Base-by-base conservation (phyloP, 2,329 filamentous ascomycete species). In the Chaetomium sp. region DNA sequence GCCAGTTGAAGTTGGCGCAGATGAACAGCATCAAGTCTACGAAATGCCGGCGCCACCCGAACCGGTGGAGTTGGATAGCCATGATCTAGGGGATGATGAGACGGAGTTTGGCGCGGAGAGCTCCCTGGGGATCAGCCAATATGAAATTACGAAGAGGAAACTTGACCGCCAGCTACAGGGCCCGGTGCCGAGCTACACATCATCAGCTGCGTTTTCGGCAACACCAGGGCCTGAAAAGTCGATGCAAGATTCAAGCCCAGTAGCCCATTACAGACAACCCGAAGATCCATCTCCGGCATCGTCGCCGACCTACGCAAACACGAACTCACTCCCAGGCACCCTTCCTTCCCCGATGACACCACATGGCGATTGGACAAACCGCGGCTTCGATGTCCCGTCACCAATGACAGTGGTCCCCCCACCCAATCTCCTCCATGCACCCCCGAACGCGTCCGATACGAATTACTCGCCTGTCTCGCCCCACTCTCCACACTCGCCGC, bases 131-230 rank as follows among this genome's bases (percentile, higher is more conserved):
- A 14, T 77, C 38, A 76, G 71, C 43, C 70, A 75, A 1, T 84
- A 83, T 57, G 79, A 84, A 55, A 61, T 73, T 10, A 76, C 76
- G 0, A 70, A 74, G 57, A 71, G 73, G 55, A 82, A 79, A 64
- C 63, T 82, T 35, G 76, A 79, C 12, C 71, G 73, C 47, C 77
- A 80, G 56, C 71, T 79, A 34, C 74, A 76, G 58, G 76, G 78
- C 0, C 75, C 76, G 1, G 73, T 77, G 5, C 76, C 78, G 4
- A 72, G 72, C 7, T 80, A 80, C 61, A 70, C 70, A 0, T 76
- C 56, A 3, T 53, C 56, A 7, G 50, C 32, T 3, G 14, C 43
- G 4, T n/a, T 47, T 8, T 37, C 76, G n/a, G 70, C 74, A 0
- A 63, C 63, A 0, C 60, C 63, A 36, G 68, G 65, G 10, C 64